Conservation (phyloP, 2,329 filamentous ascomycete genomes). For the Ophiocordyceps sinensis region DNA sequence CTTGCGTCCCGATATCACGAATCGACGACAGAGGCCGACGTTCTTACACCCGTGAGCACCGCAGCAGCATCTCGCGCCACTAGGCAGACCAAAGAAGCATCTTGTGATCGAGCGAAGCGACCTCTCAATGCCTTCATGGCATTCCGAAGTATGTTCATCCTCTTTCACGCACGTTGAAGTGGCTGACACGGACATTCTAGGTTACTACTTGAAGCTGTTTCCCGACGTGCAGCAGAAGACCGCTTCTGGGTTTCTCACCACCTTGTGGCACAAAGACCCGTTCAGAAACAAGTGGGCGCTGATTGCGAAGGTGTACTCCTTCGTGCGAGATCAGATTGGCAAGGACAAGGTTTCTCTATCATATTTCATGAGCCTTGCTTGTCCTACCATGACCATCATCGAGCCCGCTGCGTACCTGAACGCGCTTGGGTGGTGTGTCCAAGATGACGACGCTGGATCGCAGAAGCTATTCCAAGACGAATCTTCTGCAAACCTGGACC, state of each 20-base stretch:
- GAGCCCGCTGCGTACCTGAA: conserved; percentile 28
- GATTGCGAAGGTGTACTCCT: conserved; percentile 39
- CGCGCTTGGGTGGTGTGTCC: conserved; percentile 29
- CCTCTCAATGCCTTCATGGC: conserved; percentile 19
- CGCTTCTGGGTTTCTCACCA: conserved; percentile 32
- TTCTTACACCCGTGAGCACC: not conserved
- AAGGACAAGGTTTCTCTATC: conserved; percentile 29
- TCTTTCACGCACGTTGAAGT: not conserved
- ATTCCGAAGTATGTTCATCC: conserved; percentile 13
- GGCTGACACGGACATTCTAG: conserved; percentile 13
- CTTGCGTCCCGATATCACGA: conserved; percentile 8
- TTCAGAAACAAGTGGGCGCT: conserved; percentile 37
- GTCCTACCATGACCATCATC: conserved; percentile 30
- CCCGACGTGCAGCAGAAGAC: conserved; percentile 33
- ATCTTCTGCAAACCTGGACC: not conserved
- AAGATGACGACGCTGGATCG: conserved; percentile 11
- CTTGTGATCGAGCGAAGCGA: conserved; percentile 9
- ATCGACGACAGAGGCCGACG: not conserved
- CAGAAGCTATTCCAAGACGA: conserved; percentile 7
- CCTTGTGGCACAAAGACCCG: conserved; percentile 33
- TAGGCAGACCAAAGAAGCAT: not conserved
- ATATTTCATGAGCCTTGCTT: conserved; percentile 28
- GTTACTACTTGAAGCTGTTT: conserved; percentile 31
- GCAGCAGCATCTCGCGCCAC: not conserved
- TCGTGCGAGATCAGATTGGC: conserved; percentile 33